phyloP scores from a whole-genome alignment of 768 basidiomycete species.

The Candolleomyces efflorescens region DNA sequence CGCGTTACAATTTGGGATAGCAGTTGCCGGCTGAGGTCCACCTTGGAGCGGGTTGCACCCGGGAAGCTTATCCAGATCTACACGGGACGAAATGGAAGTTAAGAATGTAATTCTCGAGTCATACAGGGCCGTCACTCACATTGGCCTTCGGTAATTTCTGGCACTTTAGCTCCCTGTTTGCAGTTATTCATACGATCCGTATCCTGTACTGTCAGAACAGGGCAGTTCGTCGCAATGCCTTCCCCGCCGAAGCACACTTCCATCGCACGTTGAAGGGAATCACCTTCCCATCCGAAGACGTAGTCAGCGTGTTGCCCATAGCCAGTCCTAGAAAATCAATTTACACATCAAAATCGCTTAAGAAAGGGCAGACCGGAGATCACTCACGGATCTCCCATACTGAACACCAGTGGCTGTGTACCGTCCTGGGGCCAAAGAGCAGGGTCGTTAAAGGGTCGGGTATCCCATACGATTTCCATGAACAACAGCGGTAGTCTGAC shows the following conservation, averaged over 20 bases:
- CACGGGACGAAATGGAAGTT: too few relatives aligned
- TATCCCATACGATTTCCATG: constrained; percentile 11
- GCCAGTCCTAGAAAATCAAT: not conserved
- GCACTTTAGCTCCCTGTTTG: not conserved
- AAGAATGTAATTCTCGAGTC: not conserved
- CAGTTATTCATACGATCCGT: not conserved
- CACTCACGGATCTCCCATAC: constrained; percentile 13
- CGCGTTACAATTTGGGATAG: not conserved
- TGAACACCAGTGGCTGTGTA: constrained; percentile 8
- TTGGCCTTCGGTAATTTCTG: constrained; percentile 2
- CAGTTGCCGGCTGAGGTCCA: not conserved
- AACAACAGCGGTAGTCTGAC: constrained; percentile 8
- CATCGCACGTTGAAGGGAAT: constrained; percentile 4
- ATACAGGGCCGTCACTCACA: not conserved
- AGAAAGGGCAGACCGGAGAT: not conserved
- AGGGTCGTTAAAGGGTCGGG: constrained; percentile 8
- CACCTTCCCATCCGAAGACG: constrained; percentile 7
- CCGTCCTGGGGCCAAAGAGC: constrained; percentile 6
- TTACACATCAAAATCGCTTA: not conserved
- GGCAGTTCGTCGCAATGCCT: not conserved
- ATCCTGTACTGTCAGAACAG: not conserved
- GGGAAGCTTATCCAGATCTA: constrained; percentile 4
- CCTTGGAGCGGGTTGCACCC: constrained; percentile 3
- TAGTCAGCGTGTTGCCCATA: constrained; percentile 6
- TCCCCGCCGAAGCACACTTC: not conserved